These are phyloP conservation scores for Apiospora marii DNA, from an alignment of 2,329 filamentous ascomycete genomes.

Conservation along the genomic window DNA sequence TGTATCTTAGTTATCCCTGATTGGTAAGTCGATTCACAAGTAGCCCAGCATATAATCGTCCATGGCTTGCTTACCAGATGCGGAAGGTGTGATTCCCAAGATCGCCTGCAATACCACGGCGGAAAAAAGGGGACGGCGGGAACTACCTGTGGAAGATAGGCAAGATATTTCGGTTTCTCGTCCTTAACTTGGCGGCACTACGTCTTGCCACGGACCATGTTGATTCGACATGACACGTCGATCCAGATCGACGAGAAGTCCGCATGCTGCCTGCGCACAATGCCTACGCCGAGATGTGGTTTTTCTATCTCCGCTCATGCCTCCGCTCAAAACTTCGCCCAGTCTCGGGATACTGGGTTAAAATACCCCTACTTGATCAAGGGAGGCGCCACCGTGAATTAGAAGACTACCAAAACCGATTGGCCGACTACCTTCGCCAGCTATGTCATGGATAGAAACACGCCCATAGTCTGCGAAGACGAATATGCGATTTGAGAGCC, in stretches of 20 bases:
- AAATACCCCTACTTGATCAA: constrained; percentile 55
- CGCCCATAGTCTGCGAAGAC: constrained; percentile 35
- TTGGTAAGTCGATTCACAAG: constrained; percentile 51
- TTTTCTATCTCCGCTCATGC: constrained; percentile 54
- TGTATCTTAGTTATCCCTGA: constrained; percentile 64
- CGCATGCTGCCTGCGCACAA: too few species aligned
- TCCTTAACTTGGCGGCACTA: too few species aligned
- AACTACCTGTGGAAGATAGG: too few species aligned
- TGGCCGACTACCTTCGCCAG: constrained; percentile 47
- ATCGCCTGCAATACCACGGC: too few species aligned
- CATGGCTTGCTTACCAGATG: too few species aligned
- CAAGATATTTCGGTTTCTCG: too few species aligned
- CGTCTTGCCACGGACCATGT: too few species aligned
- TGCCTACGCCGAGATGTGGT: constrained; percentile 54
- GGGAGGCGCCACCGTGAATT: constrained; percentile 54
- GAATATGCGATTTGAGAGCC: constrained; percentile 46
- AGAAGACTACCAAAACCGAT: constrained; percentile 35
- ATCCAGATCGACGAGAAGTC: too few species aligned
- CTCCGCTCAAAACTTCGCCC: constrained; percentile 51
- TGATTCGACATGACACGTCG: too few species aligned
- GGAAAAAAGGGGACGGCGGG: too few species aligned
- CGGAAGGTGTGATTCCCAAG: too few species aligned
- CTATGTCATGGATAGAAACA: too few species aligned
- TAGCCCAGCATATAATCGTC: background rate
- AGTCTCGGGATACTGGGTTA: constrained; percentile 42